A percentile compares a stretch with the other conserved stretches of the same genome.
These are phyloP conservation scores for Acmispon strigosus DNA, from an alignment of 306 rosid species.

Conservation along the genomic window DNA sequence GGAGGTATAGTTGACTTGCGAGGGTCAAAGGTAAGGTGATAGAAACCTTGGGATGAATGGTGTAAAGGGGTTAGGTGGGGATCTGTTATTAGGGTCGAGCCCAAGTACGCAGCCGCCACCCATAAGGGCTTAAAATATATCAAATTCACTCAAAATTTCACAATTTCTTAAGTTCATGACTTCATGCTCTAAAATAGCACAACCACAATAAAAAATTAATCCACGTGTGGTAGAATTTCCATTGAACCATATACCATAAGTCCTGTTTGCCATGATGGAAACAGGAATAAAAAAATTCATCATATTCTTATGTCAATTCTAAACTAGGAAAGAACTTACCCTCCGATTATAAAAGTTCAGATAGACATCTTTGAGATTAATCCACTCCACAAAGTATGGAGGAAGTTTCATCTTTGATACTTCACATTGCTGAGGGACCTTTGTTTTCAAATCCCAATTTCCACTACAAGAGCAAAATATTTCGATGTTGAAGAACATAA, in stretches of 20 bases:
- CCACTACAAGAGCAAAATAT: constrained; percentile 48
- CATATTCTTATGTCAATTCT: background rate
- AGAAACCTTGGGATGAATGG: no score
- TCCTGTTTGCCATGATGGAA: background rate
- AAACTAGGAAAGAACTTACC: constrained; percentile 38
- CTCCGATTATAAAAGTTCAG: constrained; percentile 74
- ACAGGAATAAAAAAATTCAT: background rate
- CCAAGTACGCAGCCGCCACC: no score
- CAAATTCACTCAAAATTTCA: background rate
- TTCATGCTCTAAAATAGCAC: no score
- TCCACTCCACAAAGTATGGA: constrained; percentile 82
- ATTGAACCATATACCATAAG: background rate
- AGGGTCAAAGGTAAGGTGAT: no score
- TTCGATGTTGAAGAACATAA: background rate
- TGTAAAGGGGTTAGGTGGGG: no score
- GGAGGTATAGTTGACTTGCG: no score
- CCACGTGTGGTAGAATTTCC: background rate
- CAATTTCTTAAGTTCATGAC: background rate
- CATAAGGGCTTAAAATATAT: background rate
- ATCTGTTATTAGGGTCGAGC: no score
- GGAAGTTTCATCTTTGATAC: constrained; percentile 77
- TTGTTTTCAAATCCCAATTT: constrained; percentile 97
- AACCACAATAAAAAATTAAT: background rate
- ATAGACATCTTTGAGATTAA: constrained; percentile 86
- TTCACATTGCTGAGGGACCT: constrained; percentile 88